A percentile compares a stretch with the other conserved stretches of the same genome.
phyloP scores from a whole-genome alignment of 495 filamentous ascomycete species.

The Tuber aestivum region DNA sequence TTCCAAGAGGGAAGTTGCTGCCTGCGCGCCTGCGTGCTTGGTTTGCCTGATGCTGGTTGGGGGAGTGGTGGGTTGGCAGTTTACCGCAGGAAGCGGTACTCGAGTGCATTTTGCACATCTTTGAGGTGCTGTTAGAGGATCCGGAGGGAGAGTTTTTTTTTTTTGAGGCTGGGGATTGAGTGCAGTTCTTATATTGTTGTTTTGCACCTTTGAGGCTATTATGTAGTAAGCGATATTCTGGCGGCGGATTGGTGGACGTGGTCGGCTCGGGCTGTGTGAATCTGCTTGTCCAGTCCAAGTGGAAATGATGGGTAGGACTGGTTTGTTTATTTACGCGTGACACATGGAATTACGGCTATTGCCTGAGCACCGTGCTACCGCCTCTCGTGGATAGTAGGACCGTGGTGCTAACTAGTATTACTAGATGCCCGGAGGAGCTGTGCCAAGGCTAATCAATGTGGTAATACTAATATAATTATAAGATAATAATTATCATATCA shows the following conservation, averaged over 20 bases:
- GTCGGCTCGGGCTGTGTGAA: neutral
- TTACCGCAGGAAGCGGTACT: no score
- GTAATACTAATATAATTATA: neutral
- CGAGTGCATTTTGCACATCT: neutral
- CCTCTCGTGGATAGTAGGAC: neutral
- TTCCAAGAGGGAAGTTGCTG: neutral
- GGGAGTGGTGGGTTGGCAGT: neutral
- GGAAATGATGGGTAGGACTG: neutral
- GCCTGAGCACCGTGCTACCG: neutral
- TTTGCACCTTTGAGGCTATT: neutral
- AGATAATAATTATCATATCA: no score
- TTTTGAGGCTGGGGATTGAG: neutral
- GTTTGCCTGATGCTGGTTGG: neutral
- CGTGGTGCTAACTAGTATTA: neutral
- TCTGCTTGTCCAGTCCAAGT: neutral
- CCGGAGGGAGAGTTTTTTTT: neutral
- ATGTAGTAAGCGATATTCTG: neutral
- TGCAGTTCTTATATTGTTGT: neutral
- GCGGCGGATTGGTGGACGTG: neutral
- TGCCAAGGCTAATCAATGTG: neutral
- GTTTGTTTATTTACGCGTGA: neutral
- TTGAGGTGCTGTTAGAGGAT: neutral
- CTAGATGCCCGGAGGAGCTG: neutral
- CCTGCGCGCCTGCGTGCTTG: neutral
- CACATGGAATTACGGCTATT: neutral